These are phyloP conservation scores for Saccharata proteae DNA, from an alignment of 2,329 filamentous ascomycete genomes.

Conservation along the genomic window DNA sequence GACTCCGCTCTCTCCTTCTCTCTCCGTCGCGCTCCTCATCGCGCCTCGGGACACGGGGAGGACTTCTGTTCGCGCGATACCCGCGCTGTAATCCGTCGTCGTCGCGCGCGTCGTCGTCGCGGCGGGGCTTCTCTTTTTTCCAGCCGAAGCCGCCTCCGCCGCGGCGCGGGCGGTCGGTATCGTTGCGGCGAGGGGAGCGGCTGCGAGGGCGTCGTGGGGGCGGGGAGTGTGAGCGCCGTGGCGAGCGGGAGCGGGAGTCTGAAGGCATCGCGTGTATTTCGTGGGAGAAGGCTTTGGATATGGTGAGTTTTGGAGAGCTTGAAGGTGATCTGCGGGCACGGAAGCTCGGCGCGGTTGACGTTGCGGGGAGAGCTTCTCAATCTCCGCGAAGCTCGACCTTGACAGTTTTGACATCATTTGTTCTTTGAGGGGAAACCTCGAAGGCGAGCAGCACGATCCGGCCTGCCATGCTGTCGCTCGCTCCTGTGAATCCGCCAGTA, in stretches of 20 bases:
- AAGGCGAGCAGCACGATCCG: too few species aligned
- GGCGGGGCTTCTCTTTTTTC: conserved; percentile 39
- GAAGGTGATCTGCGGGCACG: too few species aligned
- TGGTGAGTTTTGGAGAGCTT: too few species aligned
- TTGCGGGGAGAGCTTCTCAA: too few species aligned
- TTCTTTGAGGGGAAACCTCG: too few species aligned
- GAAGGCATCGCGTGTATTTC: conserved; percentile 3
- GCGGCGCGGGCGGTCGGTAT: conserved; percentile 15
- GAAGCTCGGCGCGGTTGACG: too few species aligned
- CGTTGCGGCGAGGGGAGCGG: conserved; percentile 17
- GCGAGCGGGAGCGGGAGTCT: conserved; percentile 20
- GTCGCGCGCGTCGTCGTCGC: conserved; percentile 12
- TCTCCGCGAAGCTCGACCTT: too few species aligned
- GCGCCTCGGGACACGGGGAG: conserved; percentile 33
- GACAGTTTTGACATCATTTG: too few species aligned
- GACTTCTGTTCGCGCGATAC: conserved; percentile 15
- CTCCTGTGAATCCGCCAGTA: too few species aligned
- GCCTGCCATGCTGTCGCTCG: too few species aligned
- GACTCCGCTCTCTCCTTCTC: conserved; percentile 6
- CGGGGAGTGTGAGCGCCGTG: conserved; percentile 16
- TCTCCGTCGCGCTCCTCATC: conserved; percentile 24
- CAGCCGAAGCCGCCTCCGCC: conserved; percentile 44
- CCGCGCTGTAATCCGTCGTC: conserved; percentile 12
- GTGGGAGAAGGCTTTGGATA: too few species aligned
- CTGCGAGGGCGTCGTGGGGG: conserved; percentile 20